Conservation (phyloP, 2,329 filamentous ascomycete species). For the Rachicladosporium sp. region DNA sequence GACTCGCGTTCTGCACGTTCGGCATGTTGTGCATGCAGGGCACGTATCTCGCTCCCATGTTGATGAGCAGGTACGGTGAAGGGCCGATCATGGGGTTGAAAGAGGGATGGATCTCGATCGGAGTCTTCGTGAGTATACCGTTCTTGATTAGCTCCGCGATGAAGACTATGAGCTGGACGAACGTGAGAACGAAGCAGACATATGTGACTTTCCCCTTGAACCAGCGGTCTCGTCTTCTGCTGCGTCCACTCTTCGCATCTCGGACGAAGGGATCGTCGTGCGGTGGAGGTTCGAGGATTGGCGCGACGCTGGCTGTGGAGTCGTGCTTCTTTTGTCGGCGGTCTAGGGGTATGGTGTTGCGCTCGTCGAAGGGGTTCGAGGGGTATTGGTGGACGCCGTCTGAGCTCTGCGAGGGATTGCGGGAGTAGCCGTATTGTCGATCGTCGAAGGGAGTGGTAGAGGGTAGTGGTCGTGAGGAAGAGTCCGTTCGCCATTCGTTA, state of each 20-base stretch:
- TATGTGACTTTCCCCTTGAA: conserved; percentile 55
- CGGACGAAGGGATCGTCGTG: conserved; percentile 28
- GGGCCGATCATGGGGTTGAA: conserved; percentile 98
- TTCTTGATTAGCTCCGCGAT: conserved; percentile 79
- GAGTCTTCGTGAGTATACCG: conserved; percentile 58
- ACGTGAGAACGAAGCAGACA: conserved; percentile 69
- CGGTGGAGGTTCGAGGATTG: conserved; percentile 24
- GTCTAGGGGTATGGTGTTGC: conserved; percentile 37
- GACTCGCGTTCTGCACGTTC: conserved; percentile 41
- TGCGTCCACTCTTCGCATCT: conserved; percentile 19
- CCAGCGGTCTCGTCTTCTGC: conserved; percentile 32
- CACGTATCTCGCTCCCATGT: conserved; percentile 87
- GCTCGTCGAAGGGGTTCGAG: conserved; percentile 36
- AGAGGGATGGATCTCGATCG: conserved; percentile 64
- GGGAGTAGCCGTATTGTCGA: conserved; percentile 14
- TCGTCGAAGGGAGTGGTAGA: conserved; percentile 22
- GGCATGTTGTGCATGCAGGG: conserved; percentile 86
- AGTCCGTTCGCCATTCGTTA: conserved; percentile 22
- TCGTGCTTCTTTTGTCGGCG: conserved; percentile 26
- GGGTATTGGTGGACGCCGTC: conserved; percentile 14
- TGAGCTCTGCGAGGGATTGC: conserved; percentile 7
- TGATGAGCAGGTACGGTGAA: conserved; percentile 79
- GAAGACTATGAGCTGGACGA: conserved; percentile 72
- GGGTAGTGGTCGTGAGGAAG: conserved; percentile 3
- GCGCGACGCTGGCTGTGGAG: conserved; percentile 22